Base-by-base conservation (phyloP, 768 basidiomycete species). In the Hygrophoropsis aurantiaca region DNA sequence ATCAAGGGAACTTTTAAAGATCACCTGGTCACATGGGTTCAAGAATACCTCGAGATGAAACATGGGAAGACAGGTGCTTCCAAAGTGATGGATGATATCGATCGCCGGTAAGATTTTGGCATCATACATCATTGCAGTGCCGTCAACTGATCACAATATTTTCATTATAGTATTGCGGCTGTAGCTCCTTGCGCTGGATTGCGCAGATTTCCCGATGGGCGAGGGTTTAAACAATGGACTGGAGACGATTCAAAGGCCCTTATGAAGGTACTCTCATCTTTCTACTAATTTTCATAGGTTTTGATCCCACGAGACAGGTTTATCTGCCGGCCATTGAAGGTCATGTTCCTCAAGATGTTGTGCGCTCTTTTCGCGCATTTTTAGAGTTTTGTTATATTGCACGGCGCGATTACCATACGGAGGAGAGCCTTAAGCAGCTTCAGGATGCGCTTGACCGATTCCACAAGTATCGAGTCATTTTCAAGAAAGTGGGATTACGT, bases 11-110 rank as follows among this genome's bases (percentile, higher is more conserved):
- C 33, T 1, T 53, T 55, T 32, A 55, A 53, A 27, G 52, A 53
- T 23, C 52, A 54, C 36, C 51, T 54, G 15, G 51, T 54, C 5
- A 20, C 43, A 16, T 54, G 52, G 52, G 33, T 50, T 2, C 37
- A 27, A 25, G 16, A 52, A 16, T 51, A 52, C 16, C 9, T 54
- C 20, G 20, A 46, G 24, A 21, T 23, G 11, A 19, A 11, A 4
- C 34, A 52, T n/a, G 35, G 52, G 10, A 34, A 42, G 32, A 24
- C 47, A 4, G 47, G 35, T 9, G 47, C 47, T 5, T 15, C 20
- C 21, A 19, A 42, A 13, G 38, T 55, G 51, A 32, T 71, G 26
- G 64, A 59, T 46, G 65, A 70, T 25, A 70, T 70, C 51, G 67
- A 71, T 45, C 52, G 54, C 2, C 51, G 60, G 72, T 71, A 47